Conservation (phyloP, 2,329 filamentous ascomycete genomes). For the Coniella vitis region DNA sequence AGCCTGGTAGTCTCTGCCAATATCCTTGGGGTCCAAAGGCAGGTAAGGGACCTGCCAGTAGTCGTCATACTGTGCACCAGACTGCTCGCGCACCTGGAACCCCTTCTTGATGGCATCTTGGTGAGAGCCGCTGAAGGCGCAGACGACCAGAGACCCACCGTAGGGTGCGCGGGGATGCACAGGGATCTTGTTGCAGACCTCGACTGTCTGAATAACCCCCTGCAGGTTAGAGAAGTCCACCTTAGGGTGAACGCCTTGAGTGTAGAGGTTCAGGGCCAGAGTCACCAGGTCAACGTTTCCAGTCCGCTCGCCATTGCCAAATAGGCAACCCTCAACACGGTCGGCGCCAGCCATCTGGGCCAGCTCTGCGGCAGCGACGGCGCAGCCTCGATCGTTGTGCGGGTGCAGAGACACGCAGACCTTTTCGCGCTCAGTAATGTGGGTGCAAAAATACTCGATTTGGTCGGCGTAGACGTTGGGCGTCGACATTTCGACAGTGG, state of each 20-base stretch:
- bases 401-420: conserved; percentile 85
- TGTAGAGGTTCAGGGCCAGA: conserved; percentile 88
- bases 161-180: conserved; percentile 87
- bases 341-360: conserved; percentile 96
- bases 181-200: conserved; percentile 90
- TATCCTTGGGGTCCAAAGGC: conserved; percentile 85
- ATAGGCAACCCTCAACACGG: conserved; percentile 86
- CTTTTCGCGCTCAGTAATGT: conserved; percentile 80
- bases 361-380: conserved; percentile 81
- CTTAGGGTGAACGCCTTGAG: conserved; percentile 76
- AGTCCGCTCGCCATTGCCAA: conserved; percentile 91
- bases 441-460: conserved; percentile 88
- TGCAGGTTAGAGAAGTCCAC: conserved; percentile 91
- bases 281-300: conserved; percentile 95
- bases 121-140: conserved; percentile 85
- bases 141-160: conserved; percentile 84
- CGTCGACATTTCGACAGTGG: conserved; percentile 90
- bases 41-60: conserved; percentile 86
- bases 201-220: conserved; percentile 79
- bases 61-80: conserved; percentile 53
- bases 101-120: conserved; percentile 97
- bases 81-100: conserved; percentile 62
- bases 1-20: conserved; percentile 94
- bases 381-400: conserved; percentile 90
- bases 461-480: conserved; percentile 95